Conservation (phyloP, 306 rosid genomes). For the Prunus armeniaca region DNA sequence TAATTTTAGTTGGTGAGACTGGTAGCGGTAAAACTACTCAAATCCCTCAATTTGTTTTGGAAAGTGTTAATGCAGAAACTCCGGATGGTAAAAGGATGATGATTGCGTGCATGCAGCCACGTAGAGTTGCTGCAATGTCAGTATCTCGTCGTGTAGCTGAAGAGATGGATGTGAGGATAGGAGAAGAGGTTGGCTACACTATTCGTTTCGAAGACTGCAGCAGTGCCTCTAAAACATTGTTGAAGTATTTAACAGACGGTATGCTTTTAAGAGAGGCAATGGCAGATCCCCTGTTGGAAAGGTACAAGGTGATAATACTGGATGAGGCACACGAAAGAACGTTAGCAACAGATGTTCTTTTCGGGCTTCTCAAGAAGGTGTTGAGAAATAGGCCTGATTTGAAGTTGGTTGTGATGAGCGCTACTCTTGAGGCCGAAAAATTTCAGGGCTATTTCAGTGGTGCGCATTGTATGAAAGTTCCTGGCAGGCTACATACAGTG, state of each 20-base stretch:
- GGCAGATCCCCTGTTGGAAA: conserved; percentile 73
- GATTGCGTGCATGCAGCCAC: conserved; percentile 78
- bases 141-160: conserved; percentile 78
- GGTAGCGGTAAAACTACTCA: conserved; percentile 55
- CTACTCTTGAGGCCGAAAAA: conserved; percentile 72
- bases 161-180: conserved; percentile 77
- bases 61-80: conserved; percentile 48
- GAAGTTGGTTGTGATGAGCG: conserved; percentile 83
- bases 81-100: conserved; percentile 59
- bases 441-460: conserved; percentile 63
- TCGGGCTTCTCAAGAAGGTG: conserved; percentile 69
- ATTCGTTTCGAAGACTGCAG: conserved; percentile 75
- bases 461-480: conserved; percentile 78
- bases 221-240: conserved; percentile 51
- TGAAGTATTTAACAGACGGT: conserved; percentile 80
- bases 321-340: conserved; percentile 82
- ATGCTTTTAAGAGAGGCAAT: conserved; percentile 84
- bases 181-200: conserved; percentile 91
- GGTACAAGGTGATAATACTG: conserved; percentile 62
- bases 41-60: conserved; percentile 78
- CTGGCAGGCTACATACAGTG: conserved; percentile 77
- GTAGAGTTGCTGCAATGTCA: conserved; percentile 78
- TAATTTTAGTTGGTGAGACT: conserved; percentile 70
- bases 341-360: conserved; percentile 66
- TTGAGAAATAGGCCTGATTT: conserved; percentile 60